Base-by-base conservation (phyloP, 2,329 filamentous ascomycete genomes). In the Daldinia sp. region DNA sequence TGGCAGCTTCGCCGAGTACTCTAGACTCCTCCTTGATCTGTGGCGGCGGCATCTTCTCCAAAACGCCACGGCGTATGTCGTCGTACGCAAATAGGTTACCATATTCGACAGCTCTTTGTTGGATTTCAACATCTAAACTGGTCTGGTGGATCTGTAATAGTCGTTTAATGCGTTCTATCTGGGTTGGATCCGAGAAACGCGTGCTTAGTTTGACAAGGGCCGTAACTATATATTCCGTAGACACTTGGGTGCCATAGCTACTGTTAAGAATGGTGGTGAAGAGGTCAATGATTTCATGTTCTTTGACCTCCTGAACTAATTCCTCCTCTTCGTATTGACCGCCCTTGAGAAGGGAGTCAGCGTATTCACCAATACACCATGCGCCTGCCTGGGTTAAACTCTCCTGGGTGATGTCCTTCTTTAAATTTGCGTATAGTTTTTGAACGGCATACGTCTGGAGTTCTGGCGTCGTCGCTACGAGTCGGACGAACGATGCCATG, bases 331-430 rank as follows among this genome's bases (percentile, higher is more conserved):
- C 95, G 73, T 97, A 97, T 75, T 96, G 92, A 0, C 94, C 94
- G 39, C 94, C 94, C 67, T 89, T 89, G 39, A 99, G 85, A n/a
- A 99, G 85, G 20, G 92, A 89, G 80, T 99, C 96, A 12, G 93
- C 95, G 77, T 94, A 99, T 82, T 99, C 96, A 77, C 97, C 96
- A 79, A 99, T 97, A 60, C 96, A 97, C 96, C 96, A 99, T 6
- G 96, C 92, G 41, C 93, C 96, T 56, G 95, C 94, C 70, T 98
- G 88, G 7, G 94, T 98, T 71, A 99, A 83, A 71, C 94, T 97
- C 81, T 99, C 97, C 79, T 99, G 96, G 1, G 95, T 98, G 74
- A 99, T 98, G 75, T 99, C 96, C 73, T 97, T 96, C 80, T 96
- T 97, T 62, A 99, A 83, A 68, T 92, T 92, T 20, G 90, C 86